Evolutionary conservation across 768 basidiomycete genomes (phyloP).

Genomic region (Russula sp.): DNA sequence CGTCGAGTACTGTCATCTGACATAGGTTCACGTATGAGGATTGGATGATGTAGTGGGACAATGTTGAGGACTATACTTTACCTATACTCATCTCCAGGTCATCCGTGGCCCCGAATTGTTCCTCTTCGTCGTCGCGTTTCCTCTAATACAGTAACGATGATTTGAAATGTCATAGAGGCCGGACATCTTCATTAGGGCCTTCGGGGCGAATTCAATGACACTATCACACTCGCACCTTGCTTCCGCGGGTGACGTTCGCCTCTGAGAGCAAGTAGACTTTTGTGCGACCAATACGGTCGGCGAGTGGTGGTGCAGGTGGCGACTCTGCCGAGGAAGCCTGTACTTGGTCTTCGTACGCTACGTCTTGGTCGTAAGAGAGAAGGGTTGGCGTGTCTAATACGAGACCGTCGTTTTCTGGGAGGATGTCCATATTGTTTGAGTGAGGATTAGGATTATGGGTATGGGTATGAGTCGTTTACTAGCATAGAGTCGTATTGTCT

Average conservation of each 20-base stretch:
- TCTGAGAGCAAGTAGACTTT: slow-evolving; percentile 80
- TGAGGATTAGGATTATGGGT: not conserved
- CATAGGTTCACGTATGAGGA: slow-evolving; percentile 1
- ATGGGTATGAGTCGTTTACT: not conserved
- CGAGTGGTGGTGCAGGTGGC: slow-evolving; percentile 34
- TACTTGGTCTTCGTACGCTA: slow-evolving; percentile 54
- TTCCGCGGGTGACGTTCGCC: slow-evolving; percentile 47
- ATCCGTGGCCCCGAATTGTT: slow-evolving; percentile 32
- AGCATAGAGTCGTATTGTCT: not conserved
- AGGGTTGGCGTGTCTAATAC: slow-evolving; percentile 13
- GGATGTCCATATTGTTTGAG: slow-evolving; percentile 28
- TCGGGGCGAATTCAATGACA: slow-evolving; percentile 35
- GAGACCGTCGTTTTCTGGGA: slow-evolving; percentile 17
- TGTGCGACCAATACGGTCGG: slow-evolving; percentile 60
- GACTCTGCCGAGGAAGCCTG: slow-evolving; percentile 29
- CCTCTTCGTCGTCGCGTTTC: slow-evolving; percentile 44
- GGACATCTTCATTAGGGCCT: slow-evolving; percentile 39
- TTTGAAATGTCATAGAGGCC: slow-evolving; percentile 16
- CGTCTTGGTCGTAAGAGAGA: slow-evolving; percentile 51
- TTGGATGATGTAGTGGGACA: not conserved
- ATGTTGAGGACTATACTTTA: slow-evolving; percentile 15
- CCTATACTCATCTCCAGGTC: slow-evolving; percentile 21
- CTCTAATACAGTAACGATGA: slow-evolving; percentile 30
- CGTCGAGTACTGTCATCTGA: slow-evolving; percentile 42
- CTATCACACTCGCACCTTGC: slow-evolving; percentile 64